Evolutionary conservation across 1,139 yeast species (phyloP), one percentile per base, ranked within the genome.

Genomic region (Keqinozyma sinolaborantium): DNA sequence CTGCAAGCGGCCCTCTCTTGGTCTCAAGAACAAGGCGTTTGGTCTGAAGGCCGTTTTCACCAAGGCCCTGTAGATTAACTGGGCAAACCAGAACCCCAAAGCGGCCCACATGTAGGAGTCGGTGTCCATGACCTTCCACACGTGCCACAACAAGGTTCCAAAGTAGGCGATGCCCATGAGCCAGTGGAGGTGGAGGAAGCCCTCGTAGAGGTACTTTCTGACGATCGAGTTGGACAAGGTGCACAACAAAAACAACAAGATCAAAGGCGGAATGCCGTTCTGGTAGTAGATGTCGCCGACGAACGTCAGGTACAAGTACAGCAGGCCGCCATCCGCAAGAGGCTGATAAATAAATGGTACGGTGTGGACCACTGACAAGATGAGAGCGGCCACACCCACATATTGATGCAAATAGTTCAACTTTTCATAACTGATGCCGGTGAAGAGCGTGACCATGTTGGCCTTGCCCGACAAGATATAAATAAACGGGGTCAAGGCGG

Each of bases 111-210:
- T 53, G 47, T 76, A 79, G 32, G 65, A 53, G 40, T 72, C 62
- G 26, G 73, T 55, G 24, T 58, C 58, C 33, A 76, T 52, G 4
- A 43, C 26, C 5, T 54, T 58, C 39, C 53, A 55, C 16, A 64
- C 61, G 50, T 79, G 86, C 70, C 73, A 71, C 30, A 67, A 64
- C 40, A 78, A 51, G 4, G 77, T 60, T 5, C 69, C 79, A 39
- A 72, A 60, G 46, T 71, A 77, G 0, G 71, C 81, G 28, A 76
- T 47, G 0, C 79, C 85, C 36, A 67, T 50, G 7, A 75, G 51
- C 85, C 85, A 79, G 51, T 79, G 86, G 9, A 65, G 42, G 40
- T 74, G 78, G 39, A 71, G 55, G 48, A 78, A 79, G 3, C 63
- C 45, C 48, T 79, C 85, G 47, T 79, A 79, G 35, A 56, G 55